A percentile compares a stretch with the other conserved stretches of the same genome.
Evolutionary conservation across 2,329 filamentous ascomycete genomes (phyloP).

Genomic region (Aquanectria penicillioides): DNA sequence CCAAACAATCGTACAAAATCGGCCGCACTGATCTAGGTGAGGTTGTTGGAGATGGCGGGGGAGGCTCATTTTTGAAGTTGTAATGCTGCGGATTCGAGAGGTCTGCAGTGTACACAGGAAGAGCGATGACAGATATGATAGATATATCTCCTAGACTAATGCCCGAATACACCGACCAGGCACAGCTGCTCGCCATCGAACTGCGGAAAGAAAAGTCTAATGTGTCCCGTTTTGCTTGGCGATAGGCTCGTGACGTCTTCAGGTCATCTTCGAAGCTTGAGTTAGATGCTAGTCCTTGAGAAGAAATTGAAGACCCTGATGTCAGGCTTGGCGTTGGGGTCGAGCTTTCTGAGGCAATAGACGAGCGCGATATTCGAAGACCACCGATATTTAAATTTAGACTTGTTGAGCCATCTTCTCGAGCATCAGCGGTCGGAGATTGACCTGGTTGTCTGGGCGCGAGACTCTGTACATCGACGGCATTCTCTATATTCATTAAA

Average conservation of each 20-base stretch:
- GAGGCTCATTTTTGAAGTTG: neutral
- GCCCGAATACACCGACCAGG: neutral
- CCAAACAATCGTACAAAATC: neutral
- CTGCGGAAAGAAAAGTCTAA: neutral
- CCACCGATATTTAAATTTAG: no score
- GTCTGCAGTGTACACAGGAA: neutral
- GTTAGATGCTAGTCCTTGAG: no score
- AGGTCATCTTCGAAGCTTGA: neutral
- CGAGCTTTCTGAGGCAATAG: neutral
- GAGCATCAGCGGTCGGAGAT: neutral
- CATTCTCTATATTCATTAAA: constrained; percentile 10
- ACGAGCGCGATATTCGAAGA: no score
- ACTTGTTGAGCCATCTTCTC: no score
- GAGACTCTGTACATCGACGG: neutral
- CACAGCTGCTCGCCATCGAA: neutral
- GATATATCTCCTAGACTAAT: neutral
- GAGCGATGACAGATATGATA: neutral
- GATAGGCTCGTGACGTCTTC: neutral
- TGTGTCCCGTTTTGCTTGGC: neutral
- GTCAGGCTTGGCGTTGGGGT: neutral
- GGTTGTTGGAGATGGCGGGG: neutral
- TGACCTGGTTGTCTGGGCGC: constrained; percentile 3
- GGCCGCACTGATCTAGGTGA: neutral
- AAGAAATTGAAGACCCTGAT: neutral
- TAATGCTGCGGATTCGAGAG: neutral